phyloP scores from a whole-genome alignment of 164 flowering plant genomes.

The Vitis labrusca region DNA sequence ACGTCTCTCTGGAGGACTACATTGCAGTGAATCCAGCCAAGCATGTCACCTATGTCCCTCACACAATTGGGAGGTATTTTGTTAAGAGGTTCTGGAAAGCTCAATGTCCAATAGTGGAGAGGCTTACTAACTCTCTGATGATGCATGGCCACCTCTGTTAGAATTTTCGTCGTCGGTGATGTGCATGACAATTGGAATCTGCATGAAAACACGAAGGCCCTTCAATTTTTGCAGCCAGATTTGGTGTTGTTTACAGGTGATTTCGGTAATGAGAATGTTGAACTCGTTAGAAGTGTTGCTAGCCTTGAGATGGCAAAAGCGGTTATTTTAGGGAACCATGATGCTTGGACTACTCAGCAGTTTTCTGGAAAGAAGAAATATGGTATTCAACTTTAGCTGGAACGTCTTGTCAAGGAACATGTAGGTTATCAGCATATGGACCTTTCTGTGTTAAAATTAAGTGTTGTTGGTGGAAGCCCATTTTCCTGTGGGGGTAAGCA shows the following conservation, averaged over 20 bases:
- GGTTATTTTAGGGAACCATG: constrained; percentile 90
- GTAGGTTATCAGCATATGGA: constrained; percentile 70
- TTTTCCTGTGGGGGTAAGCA: constrained; percentile 73
- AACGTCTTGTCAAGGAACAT: constrained; percentile 81
- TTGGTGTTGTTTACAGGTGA: constrained; percentile 97
- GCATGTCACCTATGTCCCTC: too few species aligned
- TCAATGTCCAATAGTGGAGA: too few species aligned
- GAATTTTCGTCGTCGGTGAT: too few species aligned
- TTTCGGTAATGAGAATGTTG: constrained; percentile 89
- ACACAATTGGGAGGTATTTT: too few species aligned
- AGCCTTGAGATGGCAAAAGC: constrained; percentile 76
- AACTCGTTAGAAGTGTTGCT: constrained; percentile 71
- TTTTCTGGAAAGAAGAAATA: constrained; percentile 67
- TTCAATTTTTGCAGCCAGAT: constrained; percentile 68
- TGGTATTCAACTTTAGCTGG: constrained; percentile 77
- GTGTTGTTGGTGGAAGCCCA: constrained; percentile 87
- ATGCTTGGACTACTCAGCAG: constrained; percentile 67
- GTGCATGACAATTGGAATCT: too few species aligned
- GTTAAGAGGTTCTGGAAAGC: too few species aligned
- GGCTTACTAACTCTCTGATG: too few species aligned
- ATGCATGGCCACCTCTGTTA: too few species aligned
- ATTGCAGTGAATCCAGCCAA: too few species aligned
- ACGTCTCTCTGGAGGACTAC: too few species aligned
- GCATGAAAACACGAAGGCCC: too few species aligned
- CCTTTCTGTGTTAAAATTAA: constrained; percentile 60